Evolutionary conservation across 1,139 yeast species (phyloP), one percentile per base, ranked within the genome.

Genomic region (Neolecta irregularis): DNA sequence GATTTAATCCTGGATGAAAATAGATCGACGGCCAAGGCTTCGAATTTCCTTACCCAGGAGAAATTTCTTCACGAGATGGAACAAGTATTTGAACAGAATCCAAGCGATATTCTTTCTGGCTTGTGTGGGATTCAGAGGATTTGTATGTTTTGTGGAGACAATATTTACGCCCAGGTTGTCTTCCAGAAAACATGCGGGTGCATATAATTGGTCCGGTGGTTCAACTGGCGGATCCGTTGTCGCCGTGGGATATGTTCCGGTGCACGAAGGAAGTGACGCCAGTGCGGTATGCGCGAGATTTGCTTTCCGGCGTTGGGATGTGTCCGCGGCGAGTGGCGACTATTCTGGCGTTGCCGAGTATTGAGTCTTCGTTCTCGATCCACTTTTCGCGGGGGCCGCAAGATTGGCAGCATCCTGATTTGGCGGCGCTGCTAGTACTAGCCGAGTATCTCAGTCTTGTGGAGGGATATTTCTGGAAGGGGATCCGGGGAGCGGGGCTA

Each of bases 401-500:
- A 6, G 71, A 72, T 43, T 80, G 74, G 49, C 54, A 64, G 20
- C 65, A 76, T 39, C 66, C 67, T 11, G 95, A 85, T 48, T 61
- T 74, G 26, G 73, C 78, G 36, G 74, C 74, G 19, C 65, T 88
- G 32, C 67, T 75, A 0, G 64, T 88, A 15, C 81, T 88, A 5
- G 65, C 77, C 7, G 85, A 78, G 41, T 78, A 74, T 49, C 61
- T 91, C 41, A 76, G 75, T 46, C 78, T 85, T 20, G 81, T 81
- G 17, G 99, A 91, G 55, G 99, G 99, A 1, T 96, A 98, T 25
- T 75, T 88, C 46, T 88, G 98, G 96, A 69, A 83, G 50, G 93
- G 91, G 34, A 79, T 91, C 26, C 70, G 99, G 56, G 99, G 99
- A 26, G 69, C 85, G 1, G 99, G 99, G 1, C 62, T 81, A 37